phyloP scores from a whole-genome alignment of 257 asterid species.

The Petunia secreta region DNA sequence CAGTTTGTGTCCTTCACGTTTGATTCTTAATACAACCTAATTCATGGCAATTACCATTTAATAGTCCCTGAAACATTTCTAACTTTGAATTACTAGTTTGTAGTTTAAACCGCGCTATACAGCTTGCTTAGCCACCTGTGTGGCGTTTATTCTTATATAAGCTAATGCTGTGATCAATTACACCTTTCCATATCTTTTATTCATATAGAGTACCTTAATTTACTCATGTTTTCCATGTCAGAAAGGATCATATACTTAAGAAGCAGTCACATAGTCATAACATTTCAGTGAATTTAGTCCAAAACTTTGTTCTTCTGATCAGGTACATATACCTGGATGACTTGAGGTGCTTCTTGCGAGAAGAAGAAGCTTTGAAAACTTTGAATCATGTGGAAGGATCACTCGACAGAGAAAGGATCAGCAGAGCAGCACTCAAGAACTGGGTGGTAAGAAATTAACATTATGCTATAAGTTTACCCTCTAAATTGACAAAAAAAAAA shows the following conservation, averaged over 20 bases:
- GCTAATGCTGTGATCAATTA: background rate
- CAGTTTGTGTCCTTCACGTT: background rate
- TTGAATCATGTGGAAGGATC: conserved; percentile 72
- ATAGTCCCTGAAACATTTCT: background rate
- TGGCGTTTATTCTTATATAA: background rate
- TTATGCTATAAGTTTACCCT: background rate
- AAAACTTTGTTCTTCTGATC: conserved; percentile 24
- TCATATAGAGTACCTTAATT: background rate
- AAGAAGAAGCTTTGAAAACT: conserved; percentile 74
- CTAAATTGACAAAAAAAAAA: background rate
- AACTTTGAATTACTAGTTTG: background rate
- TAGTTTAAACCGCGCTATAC: background rate
- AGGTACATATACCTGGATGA: conserved; percentile 80
- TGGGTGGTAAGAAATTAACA: conserved; percentile 78
- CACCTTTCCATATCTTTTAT: background rate
- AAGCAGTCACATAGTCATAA: background rate
- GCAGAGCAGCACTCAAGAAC: conserved; percentile 69
- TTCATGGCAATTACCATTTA: background rate
- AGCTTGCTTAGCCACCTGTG: background rate
- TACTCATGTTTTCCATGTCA: background rate
- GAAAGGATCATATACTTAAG: background rate
- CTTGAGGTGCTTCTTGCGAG: conserved; percentile 74
- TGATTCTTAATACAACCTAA: conserved; percentile 1
- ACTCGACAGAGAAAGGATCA: conserved; percentile 59
- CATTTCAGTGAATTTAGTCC: background rate